Evolutionary conservation across 805 yeast species (phyloP).

Genomic region (Maudiozyma serrabonitensis): DNA sequence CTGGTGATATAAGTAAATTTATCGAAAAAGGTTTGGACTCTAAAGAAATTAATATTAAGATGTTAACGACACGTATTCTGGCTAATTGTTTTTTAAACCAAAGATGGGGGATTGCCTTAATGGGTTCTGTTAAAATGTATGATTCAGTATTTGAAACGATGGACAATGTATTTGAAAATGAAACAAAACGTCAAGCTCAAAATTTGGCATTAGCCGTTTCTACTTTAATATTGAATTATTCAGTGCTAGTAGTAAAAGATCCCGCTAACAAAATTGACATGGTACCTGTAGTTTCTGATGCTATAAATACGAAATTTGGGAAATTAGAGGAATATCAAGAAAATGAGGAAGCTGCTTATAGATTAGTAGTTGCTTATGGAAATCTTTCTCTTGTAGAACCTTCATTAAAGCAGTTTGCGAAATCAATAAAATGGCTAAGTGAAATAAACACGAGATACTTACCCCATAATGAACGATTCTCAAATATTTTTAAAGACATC

Average conservation of each 20-base stretch:
- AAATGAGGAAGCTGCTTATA: slow-evolving; percentile 59
- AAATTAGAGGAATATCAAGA: slow-evolving; percentile 23
- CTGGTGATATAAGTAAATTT: slow-evolving; percentile 32
- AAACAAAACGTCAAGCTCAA: slow-evolving; percentile 21
- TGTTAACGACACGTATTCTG: slow-evolving; percentile 49
- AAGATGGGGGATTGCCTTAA: slow-evolving; percentile 39
- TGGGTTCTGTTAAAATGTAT: slow-evolving; percentile 30
- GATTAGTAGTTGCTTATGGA: slow-evolving; percentile 54
- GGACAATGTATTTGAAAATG: slow-evolving; percentile 16
- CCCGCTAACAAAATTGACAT: slow-evolving; percentile 18
- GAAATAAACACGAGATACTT: slow-evolving; percentile 15
- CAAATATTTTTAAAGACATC: slow-evolving; percentile 10
- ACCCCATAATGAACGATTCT: slow-evolving; percentile 14
- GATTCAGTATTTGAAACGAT: slow-evolving; percentile 33
- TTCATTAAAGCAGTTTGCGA: slow-evolving; percentile 22
- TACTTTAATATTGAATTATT: slow-evolving; percentile 42
- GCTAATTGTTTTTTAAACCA: slow-evolving; percentile 43
- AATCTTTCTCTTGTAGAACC: slow-evolving; percentile 37
- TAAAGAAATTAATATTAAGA: slow-evolving; percentile 21
- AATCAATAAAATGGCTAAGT: slow-evolving; percentile 25
- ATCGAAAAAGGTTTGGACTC: slow-evolving; percentile 35
- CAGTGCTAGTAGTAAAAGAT: slow-evolving; percentile 31
- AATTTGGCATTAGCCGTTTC: slow-evolving; percentile 36
- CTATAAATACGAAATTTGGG: slow-evolving; percentile 23
- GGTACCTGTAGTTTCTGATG: slow-evolving; percentile 25